phyloP scores from a whole-genome alignment of 805 yeast species.

The Starmerella potacharoeniae region DNA sequence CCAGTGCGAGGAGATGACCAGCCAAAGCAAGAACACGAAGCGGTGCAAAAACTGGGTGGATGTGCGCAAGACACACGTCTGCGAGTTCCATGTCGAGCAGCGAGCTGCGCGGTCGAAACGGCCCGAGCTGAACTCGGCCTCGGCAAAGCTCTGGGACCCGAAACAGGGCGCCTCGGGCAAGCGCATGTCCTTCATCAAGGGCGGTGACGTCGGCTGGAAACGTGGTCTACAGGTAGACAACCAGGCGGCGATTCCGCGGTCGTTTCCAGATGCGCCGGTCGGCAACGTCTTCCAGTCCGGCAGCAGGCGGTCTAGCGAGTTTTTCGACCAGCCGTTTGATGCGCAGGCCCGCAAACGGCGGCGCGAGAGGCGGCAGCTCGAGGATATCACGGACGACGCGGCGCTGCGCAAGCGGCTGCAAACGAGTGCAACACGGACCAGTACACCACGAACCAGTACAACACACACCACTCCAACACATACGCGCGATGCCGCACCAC shows the following conservation, averaged over 20 bases:
- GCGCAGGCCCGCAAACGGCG: constrained; percentile 28
- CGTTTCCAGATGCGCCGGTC: constrained; percentile 15
- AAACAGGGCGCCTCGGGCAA: constrained; percentile 26
- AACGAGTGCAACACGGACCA: neutral
- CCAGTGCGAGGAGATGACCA: constrained; percentile 40
- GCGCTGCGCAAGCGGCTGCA: constrained; percentile 30
- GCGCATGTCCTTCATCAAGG: constrained; percentile 33
- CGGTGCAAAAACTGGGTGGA: constrained; percentile 55
- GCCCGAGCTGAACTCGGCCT: constrained; percentile 60
- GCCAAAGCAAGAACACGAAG: constrained; percentile 32
- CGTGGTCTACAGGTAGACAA: constrained; percentile 25
- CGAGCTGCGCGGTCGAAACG: constrained; percentile 45
- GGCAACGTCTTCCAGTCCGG: constrained; percentile 16
- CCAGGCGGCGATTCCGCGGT: constrained; percentile 21
- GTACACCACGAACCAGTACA: no score
- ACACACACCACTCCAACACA: no score
- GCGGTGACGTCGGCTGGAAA: constrained; percentile 26
- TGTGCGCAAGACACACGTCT: constrained; percentile 40
- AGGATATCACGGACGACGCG: constrained; percentile 25
- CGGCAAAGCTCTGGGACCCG: constrained; percentile 46
- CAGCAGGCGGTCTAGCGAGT: constrained; percentile 29
- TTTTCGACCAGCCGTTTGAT: constrained; percentile 33
- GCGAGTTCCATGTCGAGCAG: constrained; percentile 62
- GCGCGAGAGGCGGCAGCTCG: constrained; percentile 21
- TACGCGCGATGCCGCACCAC: no score